Base-by-base conservation (phyloP, 495 filamentous ascomycete genomes). In the Delitschia confertaspora region DNA sequence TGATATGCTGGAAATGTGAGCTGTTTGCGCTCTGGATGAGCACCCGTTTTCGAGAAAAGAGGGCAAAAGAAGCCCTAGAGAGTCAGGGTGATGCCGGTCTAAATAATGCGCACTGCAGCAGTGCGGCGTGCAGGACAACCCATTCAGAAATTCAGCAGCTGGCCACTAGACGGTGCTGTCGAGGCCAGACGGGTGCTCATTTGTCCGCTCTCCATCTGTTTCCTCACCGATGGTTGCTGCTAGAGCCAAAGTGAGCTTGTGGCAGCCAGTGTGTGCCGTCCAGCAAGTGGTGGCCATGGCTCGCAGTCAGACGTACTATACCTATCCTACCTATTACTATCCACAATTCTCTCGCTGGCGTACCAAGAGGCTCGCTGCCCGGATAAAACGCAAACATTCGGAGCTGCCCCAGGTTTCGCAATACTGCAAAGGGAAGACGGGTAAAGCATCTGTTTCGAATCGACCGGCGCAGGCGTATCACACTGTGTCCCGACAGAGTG, bases 371-470 rank as follows among this genome's bases (percentile, higher is more conserved):
- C 38, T 38, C 34, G 35, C 23, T 16, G 24, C n/a, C 51, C 46
- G 46, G 51, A 33, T 50, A 45, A 55, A 54, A 46, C 17, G 39
- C 50, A 49, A 54, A 44, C 51, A 8, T 35, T 7, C 35, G 43
- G 37, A 24, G 40, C 26, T 11, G 30, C 38, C 50, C 45, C 45
- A 54, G 51, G 51, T 54, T 54, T 54, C 46, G 51, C 51, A 49
- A 43, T n/a, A 17, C 39, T 11, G 30, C 40, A 30, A 49, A 23
- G 43, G 32, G 35, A 27, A 41, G 41, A 42, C 44, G 49, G 49
- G 42, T 47, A 53, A 45, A 47, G 49, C 32, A 40, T 24, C 29
- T 27, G 49, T 55, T 49, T 54, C 52, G 48, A 56, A 51, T 47
- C 42, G 30, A 9, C 25, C 20, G 5, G 10, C 14, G 23, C 7